Conservation (phyloP, 768 basidiomycete genomes). For the Termitomyces sp. region DNA sequence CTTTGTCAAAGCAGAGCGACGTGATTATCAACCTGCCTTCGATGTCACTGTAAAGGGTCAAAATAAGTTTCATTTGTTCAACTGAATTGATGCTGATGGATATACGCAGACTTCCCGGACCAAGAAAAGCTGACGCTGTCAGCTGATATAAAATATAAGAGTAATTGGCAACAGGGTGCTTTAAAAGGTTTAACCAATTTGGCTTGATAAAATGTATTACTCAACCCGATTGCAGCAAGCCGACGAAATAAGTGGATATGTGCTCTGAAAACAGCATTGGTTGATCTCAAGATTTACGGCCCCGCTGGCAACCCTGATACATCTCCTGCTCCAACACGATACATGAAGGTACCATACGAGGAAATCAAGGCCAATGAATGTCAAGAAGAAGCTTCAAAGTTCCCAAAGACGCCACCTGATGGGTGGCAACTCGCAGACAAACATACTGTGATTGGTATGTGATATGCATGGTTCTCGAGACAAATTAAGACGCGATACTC, state of each 20-base stretch:
- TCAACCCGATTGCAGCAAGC: conserved; percentile 40
- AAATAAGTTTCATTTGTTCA: conserved; percentile 3
- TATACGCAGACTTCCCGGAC: conserved; percentile 60
- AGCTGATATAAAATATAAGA: conserved; percentile 86
- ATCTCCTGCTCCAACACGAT: conserved; percentile 48
- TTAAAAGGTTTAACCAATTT: conserved; percentile 47
- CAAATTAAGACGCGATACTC: background rate
- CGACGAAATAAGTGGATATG: conserved; percentile 92
- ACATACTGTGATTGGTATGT: conserved; percentile 45
- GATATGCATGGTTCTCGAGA: conserved; percentile 1
- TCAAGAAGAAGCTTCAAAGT: conserved; percentile 21
- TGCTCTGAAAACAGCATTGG: conserved; percentile 69
- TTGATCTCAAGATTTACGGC: conserved; percentile 68
- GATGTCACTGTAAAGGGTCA: conserved; percentile 66
- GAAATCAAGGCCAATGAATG: conserved; percentile 40
- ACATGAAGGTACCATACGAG: conserved; percentile 74
- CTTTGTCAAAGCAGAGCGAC: conserved; percentile 64
- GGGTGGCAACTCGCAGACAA: conserved; percentile 50
- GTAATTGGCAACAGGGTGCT: conserved; percentile 77
- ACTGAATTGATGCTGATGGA: background rate
- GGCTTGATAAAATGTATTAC: conserved; percentile 1
- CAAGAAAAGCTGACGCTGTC: conserved; percentile 74
- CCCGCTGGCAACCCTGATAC: conserved; percentile 53
- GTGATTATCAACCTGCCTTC: conserved; percentile 74
- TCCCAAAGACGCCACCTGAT: conserved; percentile 23